A percentile compares a stretch with the other conserved stretches of the same genome.
These are phyloP conservation scores for Acacia confusa DNA, from an alignment of 306 rosid genomes.

Conservation along the genomic window DNA sequence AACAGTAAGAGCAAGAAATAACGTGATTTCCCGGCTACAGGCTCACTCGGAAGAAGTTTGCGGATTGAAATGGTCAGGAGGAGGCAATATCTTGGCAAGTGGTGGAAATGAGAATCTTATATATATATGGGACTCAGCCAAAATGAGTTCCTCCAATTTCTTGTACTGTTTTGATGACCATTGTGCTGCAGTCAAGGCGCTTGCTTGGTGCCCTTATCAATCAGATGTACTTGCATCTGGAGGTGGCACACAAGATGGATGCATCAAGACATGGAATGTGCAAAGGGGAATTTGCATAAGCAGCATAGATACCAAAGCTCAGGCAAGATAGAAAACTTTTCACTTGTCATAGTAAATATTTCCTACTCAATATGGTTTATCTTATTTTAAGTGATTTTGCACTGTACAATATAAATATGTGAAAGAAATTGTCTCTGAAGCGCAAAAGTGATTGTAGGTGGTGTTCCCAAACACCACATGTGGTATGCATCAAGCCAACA, in stretches of 20 bases:
- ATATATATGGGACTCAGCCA: constrained; percentile 71
- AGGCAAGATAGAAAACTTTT: constrained; percentile 45
- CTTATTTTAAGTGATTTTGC: too few relatives aligned
- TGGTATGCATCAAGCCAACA: background rate
- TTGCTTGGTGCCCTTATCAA: constrained; percentile 84
- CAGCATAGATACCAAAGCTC: constrained; percentile 64
- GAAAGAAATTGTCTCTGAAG: too few relatives aligned
- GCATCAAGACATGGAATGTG: constrained; percentile 73
- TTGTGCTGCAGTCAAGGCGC: constrained; percentile 74
- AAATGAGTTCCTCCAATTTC: constrained; percentile 64
- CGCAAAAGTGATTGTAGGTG: too few relatives aligned
- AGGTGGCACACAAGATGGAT: constrained; percentile 73
- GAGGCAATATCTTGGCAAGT: constrained; percentile 71
- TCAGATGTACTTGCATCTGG: constrained; percentile 71
- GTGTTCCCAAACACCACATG: too few relatives aligned
- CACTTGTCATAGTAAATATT: background rate
- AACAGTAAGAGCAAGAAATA: constrained; percentile 59
- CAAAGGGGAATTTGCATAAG: constrained; percentile 54
- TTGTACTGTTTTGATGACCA: constrained; percentile 65
- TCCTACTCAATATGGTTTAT: background rate
- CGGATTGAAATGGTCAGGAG: constrained; percentile 74
- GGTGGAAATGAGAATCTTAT: constrained; percentile 79
- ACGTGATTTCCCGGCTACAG: constrained; percentile 40
- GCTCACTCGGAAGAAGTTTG: constrained; percentile 66
- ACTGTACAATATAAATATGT: too few relatives aligned